These are phyloP conservation scores for Exophiala spinifera DNA, from an alignment of 2,329 filamentous ascomycete species.

Conservation along the genomic window DNA sequence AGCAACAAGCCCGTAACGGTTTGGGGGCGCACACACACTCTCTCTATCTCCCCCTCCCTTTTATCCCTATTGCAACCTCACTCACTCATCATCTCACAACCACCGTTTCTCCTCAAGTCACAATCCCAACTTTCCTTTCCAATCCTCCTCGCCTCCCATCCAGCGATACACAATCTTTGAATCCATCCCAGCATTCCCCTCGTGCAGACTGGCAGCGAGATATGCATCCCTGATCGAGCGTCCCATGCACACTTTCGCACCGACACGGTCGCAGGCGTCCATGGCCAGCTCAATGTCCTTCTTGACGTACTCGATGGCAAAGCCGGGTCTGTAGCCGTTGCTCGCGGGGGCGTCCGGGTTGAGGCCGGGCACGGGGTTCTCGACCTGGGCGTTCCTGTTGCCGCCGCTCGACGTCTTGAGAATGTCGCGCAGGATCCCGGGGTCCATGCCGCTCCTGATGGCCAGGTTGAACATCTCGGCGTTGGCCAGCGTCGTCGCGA, in stretches of 20 bases:
- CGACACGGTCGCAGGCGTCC: conserved; percentile 53
- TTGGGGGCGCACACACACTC: too few relatives aligned
- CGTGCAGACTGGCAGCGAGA: conserved; percentile 49
- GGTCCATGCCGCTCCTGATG: conserved; percentile 56
- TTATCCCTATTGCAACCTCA: too few relatives aligned
- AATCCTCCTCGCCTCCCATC: conserved; percentile 30
- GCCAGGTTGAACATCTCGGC: conserved; percentile 60
- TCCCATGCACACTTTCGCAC: conserved; percentile 49
- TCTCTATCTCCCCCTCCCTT: too few relatives aligned
- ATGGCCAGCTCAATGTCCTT: conserved; percentile 58
- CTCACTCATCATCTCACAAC: too few relatives aligned
- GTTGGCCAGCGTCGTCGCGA: conserved; percentile 56
- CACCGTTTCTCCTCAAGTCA: too few relatives aligned
- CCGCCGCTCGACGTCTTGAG: conserved; percentile 52
- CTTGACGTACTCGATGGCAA: conserved; percentile 58
- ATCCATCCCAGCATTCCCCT: conserved; percentile 51
- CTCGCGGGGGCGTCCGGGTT: conserved; percentile 46
- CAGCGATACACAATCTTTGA: conserved; percentile 57
- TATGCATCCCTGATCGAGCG: conserved; percentile 51
- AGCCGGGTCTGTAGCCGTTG: conserved; percentile 52
- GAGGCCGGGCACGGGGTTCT: conserved; percentile 51
- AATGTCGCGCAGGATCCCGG: conserved; percentile 50
- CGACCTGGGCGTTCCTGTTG: conserved; percentile 50
- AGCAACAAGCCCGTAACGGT: too few relatives aligned
- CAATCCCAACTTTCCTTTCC: neutral